phyloP scores from a whole-genome alignment of 2,329 filamentous ascomycete species.

The Shiraia sp. region DNA sequence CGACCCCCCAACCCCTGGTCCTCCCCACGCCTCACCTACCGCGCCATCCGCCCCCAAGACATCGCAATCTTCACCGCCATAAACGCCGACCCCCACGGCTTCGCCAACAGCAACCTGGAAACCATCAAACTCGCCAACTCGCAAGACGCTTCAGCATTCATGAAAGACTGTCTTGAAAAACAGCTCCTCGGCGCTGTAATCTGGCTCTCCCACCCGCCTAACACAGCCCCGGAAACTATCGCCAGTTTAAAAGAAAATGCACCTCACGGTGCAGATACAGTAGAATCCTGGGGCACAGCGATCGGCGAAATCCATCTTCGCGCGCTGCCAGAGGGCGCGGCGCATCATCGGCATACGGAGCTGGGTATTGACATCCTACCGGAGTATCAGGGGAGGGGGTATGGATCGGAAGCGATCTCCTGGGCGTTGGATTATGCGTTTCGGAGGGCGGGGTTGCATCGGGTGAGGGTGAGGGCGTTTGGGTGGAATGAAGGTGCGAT shows the following conservation, averaged over 20 bases:
- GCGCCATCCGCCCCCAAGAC: conserved; percentile 27
- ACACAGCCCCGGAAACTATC: background rate
- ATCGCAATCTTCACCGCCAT: conserved; percentile 28
- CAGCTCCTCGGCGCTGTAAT: conserved; percentile 28
- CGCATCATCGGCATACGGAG: conserved; percentile 50
- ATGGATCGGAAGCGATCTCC: conserved; percentile 53
- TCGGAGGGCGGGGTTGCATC: conserved; percentile 49
- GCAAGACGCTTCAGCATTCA: conserved; percentile 17
- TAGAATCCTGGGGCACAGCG: conserved; percentile 9
- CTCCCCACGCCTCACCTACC: conserved; percentile 27
- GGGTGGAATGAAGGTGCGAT: conserved; percentile 50
- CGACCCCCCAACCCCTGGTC: conserved; percentile 21
- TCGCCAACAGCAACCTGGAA: conserved; percentile 26
- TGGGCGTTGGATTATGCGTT: conserved; percentile 57
- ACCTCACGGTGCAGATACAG: background rate
- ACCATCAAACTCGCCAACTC: conserved; percentile 24
- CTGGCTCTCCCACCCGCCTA: conserved; percentile 12
- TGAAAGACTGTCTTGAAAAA: conserved; percentile 16
- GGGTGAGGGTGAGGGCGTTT: conserved; percentile 47
- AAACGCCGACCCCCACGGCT: conserved; percentile 27
- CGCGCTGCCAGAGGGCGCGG: conserved; percentile 20
- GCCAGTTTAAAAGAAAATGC: background rate
- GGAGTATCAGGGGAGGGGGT: conserved; percentile 46
- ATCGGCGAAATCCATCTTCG: conserved; percentile 15
- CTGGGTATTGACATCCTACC: conserved; percentile 47